phyloP scores from a whole-genome alignment of 495 filamentous ascomycete genomes.

The Parachaetomium inaequale region DNA sequence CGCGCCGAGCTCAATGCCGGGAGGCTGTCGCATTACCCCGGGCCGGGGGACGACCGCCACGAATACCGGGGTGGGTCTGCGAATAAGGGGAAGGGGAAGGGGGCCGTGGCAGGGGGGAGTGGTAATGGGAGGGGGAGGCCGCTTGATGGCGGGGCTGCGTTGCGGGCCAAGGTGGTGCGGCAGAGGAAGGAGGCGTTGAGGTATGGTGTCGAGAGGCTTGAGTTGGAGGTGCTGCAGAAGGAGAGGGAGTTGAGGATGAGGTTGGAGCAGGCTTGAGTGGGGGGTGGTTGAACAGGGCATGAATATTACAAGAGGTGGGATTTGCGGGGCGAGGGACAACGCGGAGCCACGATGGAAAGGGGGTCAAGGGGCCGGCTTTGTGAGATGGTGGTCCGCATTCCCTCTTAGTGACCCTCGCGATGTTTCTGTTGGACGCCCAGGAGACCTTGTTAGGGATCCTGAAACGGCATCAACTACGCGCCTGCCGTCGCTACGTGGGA shows the following conservation, averaged over 20 bases:
- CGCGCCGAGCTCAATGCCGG: constrained; percentile 47
- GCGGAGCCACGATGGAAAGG: too few species aligned
- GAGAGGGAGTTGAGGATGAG: constrained; percentile 48
- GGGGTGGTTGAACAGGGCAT: background rate
- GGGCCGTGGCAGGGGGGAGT: background rate
- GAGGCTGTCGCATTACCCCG: constrained; percentile 30
- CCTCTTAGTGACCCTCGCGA: too few species aligned
- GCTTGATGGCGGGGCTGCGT: constrained; percentile 34
- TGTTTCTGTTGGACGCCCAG: too few species aligned
- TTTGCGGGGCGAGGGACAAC: too few species aligned
- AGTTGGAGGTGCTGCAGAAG: constrained; percentile 50
- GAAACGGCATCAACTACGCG: too few species aligned
- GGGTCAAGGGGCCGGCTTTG: too few species aligned
- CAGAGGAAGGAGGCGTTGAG: constrained; percentile 45
- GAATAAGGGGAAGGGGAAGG: constrained; percentile 5
- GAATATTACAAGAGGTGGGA: too few species aligned
- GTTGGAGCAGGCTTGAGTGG: constrained; percentile 33
- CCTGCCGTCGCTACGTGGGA: too few species aligned
- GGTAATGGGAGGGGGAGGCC: background rate
- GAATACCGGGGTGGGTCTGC: background rate
- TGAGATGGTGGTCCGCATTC: too few species aligned
- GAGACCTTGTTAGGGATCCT: too few species aligned
- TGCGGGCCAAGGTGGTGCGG: constrained; percentile 37
- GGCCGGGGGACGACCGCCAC: background rate
- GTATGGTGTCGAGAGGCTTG: constrained; percentile 49